These are phyloP conservation scores for Plectosphaerella plurivora DNA, from an alignment of 2,329 filamentous ascomycete genomes.

Conservation along the genomic window DNA sequence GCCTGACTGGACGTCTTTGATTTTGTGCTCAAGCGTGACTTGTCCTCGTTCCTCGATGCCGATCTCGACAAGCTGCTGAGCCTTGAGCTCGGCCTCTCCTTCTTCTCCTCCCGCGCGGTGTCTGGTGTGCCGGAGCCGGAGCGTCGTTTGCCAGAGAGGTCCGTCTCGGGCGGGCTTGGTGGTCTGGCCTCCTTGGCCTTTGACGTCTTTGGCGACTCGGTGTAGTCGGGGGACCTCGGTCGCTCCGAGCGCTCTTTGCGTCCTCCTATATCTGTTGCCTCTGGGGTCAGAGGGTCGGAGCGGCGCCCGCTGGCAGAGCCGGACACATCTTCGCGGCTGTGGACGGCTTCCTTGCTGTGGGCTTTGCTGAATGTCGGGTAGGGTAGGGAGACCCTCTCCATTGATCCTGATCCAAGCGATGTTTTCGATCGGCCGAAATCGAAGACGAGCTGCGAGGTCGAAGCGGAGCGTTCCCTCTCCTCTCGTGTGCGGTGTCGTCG, in stretches of 20 bases:
- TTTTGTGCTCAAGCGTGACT: slow-evolving; percentile 47
- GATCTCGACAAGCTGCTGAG: slow-evolving; percentile 38
- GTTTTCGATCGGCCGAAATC: slow-evolving; percentile 31
- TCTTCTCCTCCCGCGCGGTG: slow-evolving; percentile 16
- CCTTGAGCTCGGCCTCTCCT: slow-evolving; percentile 37
- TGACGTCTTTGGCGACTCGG: slow-evolving; percentile 26
- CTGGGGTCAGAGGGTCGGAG: slow-evolving; percentile 58
- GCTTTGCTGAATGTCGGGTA: slow-evolving; percentile 87
- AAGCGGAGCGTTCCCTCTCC: slow-evolving; percentile 25
- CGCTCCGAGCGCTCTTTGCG: slow-evolving; percentile 39
- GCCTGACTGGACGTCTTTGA: slow-evolving; percentile 57
- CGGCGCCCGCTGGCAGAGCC: slow-evolving; percentile 21
- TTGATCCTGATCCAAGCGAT: slow-evolving; percentile 30
- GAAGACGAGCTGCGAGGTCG: slow-evolving; percentile 45
- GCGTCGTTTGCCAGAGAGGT: slow-evolving; percentile 42
- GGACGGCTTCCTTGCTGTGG: slow-evolving; percentile 82
- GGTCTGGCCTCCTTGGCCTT: slow-evolving; percentile 43
- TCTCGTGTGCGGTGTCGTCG: slow-evolving; percentile 13
- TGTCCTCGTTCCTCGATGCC: slow-evolving; percentile 41
- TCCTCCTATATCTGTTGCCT: slow-evolving; percentile 64
- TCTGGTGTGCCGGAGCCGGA: slow-evolving; percentile 18
- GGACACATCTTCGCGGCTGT: slow-evolving; percentile 52
- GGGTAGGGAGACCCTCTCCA: slow-evolving; percentile 52
- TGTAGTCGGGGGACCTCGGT: slow-evolving; percentile 42
- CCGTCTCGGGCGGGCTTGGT: slow-evolving; percentile 62